Evolutionary conservation across 2,329 filamentous ascomycete species (phyloP), one percentile per base, ranked within the genome.

Genomic region (Chrysoporthe deuterocubensis): DNA sequence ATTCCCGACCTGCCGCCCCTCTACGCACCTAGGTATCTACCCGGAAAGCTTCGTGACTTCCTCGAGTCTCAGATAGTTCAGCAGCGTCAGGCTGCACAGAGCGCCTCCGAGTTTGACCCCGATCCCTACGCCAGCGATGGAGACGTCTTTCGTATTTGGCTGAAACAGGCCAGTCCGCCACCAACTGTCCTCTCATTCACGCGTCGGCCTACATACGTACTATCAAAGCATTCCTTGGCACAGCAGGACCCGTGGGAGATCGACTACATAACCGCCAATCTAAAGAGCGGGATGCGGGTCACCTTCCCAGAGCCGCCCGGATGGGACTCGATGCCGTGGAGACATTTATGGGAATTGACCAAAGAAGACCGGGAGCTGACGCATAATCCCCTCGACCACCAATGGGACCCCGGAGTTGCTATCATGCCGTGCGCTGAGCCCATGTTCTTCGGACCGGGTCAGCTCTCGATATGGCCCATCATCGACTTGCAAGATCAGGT

Each of bases 101-200:
- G 44, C 14, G 40, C 18, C 4, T 14, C 40, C 32, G 11, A 2
- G 1, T 2, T n/a, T 1, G 13, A n/a, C 3, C 26, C 21, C n/a
- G 2, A 9, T 2, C 7, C 59, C 61, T 64, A 61, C 11, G 40
- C 34, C 32, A 32, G 9, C 32, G 6, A 48, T 5, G 14, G 5
- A 21, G 40, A 21, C 14, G 43, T 40, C 63, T 34, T 59, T 32
- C 52, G 50, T 2, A 11, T 42, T 21, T 70, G 68, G 68, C 6
- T 68, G 8, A 48, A 48, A n/a, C 32, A 32, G 7, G 68, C 68
- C 32, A 62, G 65, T n/a, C 68, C 68, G 3, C 66, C 68, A 8
- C 68, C 68, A 4, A 68, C 66, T 1, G 66, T 70, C 32, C 62
- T 70, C 4, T 65, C 66, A 4, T 70, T 70, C 60, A 68, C 68